phyloP scores from a whole-genome alignment of 2,329 filamentous ascomycete genomes.

The Zymoseptoria crescenta region DNA sequence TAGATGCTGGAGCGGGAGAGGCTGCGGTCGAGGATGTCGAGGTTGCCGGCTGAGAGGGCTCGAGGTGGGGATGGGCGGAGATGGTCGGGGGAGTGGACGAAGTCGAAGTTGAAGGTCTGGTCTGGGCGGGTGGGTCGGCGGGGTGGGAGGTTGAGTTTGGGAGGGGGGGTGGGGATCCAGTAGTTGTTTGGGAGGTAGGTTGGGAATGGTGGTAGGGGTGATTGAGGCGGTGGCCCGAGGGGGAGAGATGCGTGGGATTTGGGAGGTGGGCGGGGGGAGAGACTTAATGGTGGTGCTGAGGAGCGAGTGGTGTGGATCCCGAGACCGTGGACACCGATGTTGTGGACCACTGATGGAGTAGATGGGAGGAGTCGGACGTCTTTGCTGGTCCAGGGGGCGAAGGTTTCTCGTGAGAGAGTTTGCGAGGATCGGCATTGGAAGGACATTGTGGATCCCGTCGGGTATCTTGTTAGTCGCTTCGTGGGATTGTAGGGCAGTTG shows the following conservation, averaged over 20 bases:
- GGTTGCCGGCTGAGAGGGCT: constrained; percentile 5
- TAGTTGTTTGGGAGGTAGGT: constrained; percentile 19
- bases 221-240: constrained; percentile 10
- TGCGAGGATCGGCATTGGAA: constrained; percentile 26
- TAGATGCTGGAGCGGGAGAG: constrained; percentile 25
- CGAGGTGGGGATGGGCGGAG: constrained; percentile 10
- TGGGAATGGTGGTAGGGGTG: constrained; percentile 22
- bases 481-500: constrained; percentile 18
- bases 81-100: constrained; percentile 5
- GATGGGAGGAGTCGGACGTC: constrained; percentile 3
- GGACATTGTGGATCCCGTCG: constrained; percentile 23
- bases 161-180: constrained; percentile 6
- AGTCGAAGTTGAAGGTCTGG: constrained; percentile 6
- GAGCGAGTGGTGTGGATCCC: constrained; percentile 18
- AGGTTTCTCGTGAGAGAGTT: constrained; percentile 16
- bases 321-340: constrained; percentile 8
- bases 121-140: constrained; percentile 1
- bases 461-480: constrained; percentile 1
- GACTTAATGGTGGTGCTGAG: constrained; percentile 12
- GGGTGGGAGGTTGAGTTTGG: constrained; percentile 11
- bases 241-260: constrained; percentile 14
- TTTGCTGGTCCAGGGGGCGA: constrained; percentile 4
- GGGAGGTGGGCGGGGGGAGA: constrained; percentile 21
- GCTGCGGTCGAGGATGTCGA: constrained; percentile 9
- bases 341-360: constrained; percentile 12